Percentiles rank a stretch among this genome's conserved stretches.
phyloP scores from a whole-genome alignment of 2,329 filamentous ascomycete species.

The Thelonectria blattea region DNA sequence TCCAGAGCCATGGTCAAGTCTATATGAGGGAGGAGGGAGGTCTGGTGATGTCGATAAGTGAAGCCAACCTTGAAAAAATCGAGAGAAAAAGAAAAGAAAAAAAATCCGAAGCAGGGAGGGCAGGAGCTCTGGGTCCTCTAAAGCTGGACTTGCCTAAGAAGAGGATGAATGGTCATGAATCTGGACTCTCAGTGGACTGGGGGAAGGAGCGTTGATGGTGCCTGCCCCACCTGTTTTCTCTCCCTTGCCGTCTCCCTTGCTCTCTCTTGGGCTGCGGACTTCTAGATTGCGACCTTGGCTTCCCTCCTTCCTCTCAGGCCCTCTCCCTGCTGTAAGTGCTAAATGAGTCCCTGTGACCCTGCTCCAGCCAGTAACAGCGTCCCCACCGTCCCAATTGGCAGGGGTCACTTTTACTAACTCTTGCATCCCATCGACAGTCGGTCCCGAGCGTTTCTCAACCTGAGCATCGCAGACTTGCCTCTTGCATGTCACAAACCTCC shows the following conservation, averaged over 20 bases:
- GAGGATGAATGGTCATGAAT: background rate
- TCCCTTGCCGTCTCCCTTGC: background rate
- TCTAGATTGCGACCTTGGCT: too few relatives aligned
- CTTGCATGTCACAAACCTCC: background rate
- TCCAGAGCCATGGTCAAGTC: background rate
- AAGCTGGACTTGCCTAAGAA: background rate
- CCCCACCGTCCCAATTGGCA: background rate
- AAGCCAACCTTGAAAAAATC: background rate
- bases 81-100: background rate
- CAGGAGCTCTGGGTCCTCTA: background rate
- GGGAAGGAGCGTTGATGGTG: constrained; percentile 1
- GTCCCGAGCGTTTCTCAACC: background rate
- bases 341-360: background rate
- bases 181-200: too few relatives aligned
- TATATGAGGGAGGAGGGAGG: background rate
- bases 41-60: background rate
- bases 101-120: background rate
- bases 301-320: constrained; percentile 3
- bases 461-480: background rate
- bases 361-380: constrained; percentile 1
- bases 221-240: constrained; percentile 9
- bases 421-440: constrained; percentile 2
- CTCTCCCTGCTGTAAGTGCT: constrained; percentile 1
- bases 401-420: background rate
- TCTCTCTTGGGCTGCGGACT: too few relatives aligned